These are phyloP conservation scores for Plenodomus lindquistii DNA, from an alignment of 2,329 filamentous ascomycete genomes.

Conservation along the genomic window DNA sequence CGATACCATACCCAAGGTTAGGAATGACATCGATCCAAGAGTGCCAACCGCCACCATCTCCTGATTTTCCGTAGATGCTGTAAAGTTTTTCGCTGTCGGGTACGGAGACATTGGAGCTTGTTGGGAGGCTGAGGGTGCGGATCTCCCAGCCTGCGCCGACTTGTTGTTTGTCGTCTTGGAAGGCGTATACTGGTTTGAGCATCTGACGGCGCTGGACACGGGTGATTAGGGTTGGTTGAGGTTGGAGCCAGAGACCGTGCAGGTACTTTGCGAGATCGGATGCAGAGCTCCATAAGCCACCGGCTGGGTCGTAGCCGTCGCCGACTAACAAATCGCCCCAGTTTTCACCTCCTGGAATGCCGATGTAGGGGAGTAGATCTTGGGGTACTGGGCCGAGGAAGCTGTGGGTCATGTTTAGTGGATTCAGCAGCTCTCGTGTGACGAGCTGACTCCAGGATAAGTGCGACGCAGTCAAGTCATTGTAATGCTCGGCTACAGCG, in stretches of 20 bases:
- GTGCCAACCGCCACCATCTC: conserved; percentile 37
- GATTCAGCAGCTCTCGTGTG: conserved; percentile 21
- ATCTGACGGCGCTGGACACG: conserved; percentile 27
- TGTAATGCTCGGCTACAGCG: conserved; percentile 31
- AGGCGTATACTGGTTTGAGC: conserved; percentile 23
- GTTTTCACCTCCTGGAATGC: conserved; percentile 30
- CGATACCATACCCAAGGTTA: conserved; percentile 35
- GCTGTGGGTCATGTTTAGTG: conserved; percentile 32
- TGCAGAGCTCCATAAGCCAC: conserved; percentile 38
- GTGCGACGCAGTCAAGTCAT: conserved; percentile 16
- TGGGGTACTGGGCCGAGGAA: conserved; percentile 30
- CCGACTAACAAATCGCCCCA: conserved; percentile 34
- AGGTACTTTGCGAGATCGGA: conserved; percentile 35
- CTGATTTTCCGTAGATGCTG: conserved; percentile 36
- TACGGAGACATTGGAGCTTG: conserved; percentile 9
- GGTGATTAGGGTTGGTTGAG: conserved; percentile 27
- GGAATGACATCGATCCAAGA: conserved; percentile 37
- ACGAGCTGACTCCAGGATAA: conserved; percentile 29
- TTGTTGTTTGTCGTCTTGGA: conserved; percentile 33
- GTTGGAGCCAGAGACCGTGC: conserved; percentile 29
- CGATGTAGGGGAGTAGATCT: conserved; percentile 17
- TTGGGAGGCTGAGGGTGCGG: conserved; percentile 15
- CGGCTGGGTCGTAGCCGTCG: conserved; percentile 36
- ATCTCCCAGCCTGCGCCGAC: conserved; percentile 39
- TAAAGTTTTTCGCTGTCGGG: conserved; percentile 23